Base-by-base conservation (phyloP, 139 green algal genomes). In the Ostreobium quekettii region DNA sequence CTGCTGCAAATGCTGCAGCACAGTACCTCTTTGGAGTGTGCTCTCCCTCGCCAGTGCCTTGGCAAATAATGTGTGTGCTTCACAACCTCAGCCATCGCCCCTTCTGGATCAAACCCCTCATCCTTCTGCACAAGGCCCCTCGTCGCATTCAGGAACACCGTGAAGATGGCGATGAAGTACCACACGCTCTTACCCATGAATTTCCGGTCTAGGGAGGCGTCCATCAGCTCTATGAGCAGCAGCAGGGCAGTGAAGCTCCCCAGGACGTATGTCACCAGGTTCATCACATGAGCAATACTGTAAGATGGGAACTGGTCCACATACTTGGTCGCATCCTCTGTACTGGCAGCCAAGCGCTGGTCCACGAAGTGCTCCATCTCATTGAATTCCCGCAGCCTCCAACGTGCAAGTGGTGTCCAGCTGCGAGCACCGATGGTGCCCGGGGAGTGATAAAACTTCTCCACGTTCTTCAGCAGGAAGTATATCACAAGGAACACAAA, bases 21-120 rank as follows among this genome's bases (percentile, higher is more conserved):
- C n/a, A n/a, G n/a, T 11, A 74, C 72, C 19, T 64, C 59, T 53
- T 61, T 61, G 0, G 66, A 60, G 37, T 72, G 66, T n/a, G 49
- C 69, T n/a, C 53, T 60, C 0, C 81, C 80, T 1, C 82, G 72
- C 90, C 89, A 95, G 57, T 86, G 77, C 31, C 72, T 69, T 3
- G 93, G 93, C 57, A 95, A 77, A 80, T 93, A 89, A 84, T 97
- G 93, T 2, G 93, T 97, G 83, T 96, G 82, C 8, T 77, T 64
- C 30, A 87, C 87, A 29, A 97, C 78, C 62, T 91, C 82, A 24
- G 81, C 66, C 76, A 98, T 85, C 0, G 81, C 83, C 0, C 76
- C 49, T 76, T 97, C 88, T 0, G 93, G 92, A 69, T 97, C 87
- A 60, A 90, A 89, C 2, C 82, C 83, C 11, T 78, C 71, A 15